These are phyloP conservation scores for Penicillium daleae DNA, from an alignment of 495 filamentous ascomycete species.

Conservation along the genomic window DNA sequence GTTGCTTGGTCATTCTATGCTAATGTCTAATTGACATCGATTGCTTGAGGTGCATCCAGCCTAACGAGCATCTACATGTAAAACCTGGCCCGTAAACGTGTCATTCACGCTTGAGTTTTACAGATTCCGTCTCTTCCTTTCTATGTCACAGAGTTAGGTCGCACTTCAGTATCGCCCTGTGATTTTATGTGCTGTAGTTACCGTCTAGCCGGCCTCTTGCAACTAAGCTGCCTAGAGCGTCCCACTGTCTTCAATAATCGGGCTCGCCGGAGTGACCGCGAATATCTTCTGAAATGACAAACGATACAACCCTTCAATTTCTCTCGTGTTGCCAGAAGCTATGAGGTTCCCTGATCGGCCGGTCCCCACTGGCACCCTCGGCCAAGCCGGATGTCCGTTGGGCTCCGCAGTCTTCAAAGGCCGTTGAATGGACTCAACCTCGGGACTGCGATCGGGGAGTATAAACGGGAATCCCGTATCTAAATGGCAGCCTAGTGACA, in stretches of 20 bases:
- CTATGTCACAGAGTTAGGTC: too few species aligned
- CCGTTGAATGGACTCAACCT: background rate
- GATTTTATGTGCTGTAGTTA: background rate
- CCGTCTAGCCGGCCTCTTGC: background rate
- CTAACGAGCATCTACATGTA: too few species aligned
- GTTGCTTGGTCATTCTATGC: too few species aligned
- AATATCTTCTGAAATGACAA: background rate
- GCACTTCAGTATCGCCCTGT: background rate
- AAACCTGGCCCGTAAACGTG: too few species aligned
- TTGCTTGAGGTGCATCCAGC: too few species aligned
- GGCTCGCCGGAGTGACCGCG: background rate
- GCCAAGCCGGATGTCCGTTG: background rate
- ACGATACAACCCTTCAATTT: background rate
- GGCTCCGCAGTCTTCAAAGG: background rate
- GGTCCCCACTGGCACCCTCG: background rate
- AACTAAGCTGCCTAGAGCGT: background rate
- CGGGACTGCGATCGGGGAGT: background rate
- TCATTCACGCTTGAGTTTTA: too few species aligned
- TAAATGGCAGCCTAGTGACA: conserved; percentile 1
- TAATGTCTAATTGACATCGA: too few species aligned
- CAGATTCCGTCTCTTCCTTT: too few species aligned
- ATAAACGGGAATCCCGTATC: background rate
- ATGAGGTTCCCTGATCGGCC: background rate
- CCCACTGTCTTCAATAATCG: background rate
- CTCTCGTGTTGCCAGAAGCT: background rate